Evolutionary conservation across 352 stramenopile genomes (phyloP).

Genomic region (Phytophthora citricola): DNA sequence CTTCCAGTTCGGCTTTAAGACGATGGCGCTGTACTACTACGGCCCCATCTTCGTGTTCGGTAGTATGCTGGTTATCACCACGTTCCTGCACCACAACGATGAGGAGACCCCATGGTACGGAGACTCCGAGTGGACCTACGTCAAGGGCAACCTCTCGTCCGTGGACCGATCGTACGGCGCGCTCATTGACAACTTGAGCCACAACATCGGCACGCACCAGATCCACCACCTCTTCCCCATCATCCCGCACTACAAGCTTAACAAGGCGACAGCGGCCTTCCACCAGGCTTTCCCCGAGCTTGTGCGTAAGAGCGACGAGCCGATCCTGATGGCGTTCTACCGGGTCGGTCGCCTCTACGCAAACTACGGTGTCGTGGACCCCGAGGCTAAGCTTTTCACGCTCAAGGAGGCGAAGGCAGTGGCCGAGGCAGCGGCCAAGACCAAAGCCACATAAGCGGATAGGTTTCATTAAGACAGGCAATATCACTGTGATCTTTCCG

Average conservation of each 20-base stretch:
- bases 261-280: constrained; percentile 68
- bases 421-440: constrained; percentile 39
- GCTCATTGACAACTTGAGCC: constrained; percentile 84
- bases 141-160: constrained; percentile 84
- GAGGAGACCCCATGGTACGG: constrained; percentile 86
- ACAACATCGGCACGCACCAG: constrained; percentile 90
- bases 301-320: constrained; percentile 70
- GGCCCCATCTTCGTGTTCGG: constrained; percentile 77
- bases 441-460: constrained; percentile 34
- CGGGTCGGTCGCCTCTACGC: constrained; percentile 69
- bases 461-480: constrained; percentile 28
- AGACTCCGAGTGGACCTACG: constrained; percentile 86
- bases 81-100: constrained; percentile 87
- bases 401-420: constrained; percentile 61
- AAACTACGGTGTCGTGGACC: constrained; percentile 73
- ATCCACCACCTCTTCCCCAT: constrained; percentile 89
- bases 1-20: constrained; percentile 53
- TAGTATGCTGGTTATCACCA: constrained; percentile 85
- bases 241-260: constrained; percentile 88
- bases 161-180: constrained; percentile 83
- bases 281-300: constrained; percentile 75
- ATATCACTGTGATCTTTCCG: constrained; percentile 24
- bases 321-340: constrained; percentile 73
- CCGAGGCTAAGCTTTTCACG: constrained; percentile 71
- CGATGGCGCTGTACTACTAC: constrained; percentile 85